These are phyloP conservation scores for Quercus ilex DNA, from an alignment of 306 rosid genomes.

Conservation along the genomic window DNA sequence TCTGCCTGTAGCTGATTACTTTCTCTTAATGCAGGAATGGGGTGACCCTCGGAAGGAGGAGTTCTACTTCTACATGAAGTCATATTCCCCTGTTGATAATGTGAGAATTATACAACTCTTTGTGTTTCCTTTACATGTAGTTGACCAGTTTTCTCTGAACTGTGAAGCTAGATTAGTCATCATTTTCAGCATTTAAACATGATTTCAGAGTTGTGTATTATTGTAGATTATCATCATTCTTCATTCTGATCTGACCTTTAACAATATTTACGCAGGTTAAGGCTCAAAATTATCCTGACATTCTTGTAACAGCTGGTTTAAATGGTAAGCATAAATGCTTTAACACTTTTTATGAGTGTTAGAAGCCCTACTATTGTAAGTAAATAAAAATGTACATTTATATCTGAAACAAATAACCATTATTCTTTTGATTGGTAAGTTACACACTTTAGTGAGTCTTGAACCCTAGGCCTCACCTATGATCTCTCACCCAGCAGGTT, in stretches of 20 bases:
- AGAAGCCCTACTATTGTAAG: too few species aligned
- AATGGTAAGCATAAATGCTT: constrained; percentile 51
- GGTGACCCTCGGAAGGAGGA: constrained; percentile 95
- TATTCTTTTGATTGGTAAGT: too few species aligned
- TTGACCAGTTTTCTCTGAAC: constrained; percentile 2
- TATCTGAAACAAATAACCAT: too few species aligned
- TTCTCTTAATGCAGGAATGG: constrained; percentile 79
- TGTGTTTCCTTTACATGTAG: background rate
- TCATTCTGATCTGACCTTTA: constrained; percentile 9
- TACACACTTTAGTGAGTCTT: too few species aligned
- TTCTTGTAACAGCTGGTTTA: constrained; percentile 91
- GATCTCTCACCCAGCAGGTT: too few species aligned
- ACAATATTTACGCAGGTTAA: constrained; percentile 53
- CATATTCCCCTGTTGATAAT: constrained; percentile 94
- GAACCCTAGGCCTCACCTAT: too few species aligned
- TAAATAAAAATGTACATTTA: too few species aligned
- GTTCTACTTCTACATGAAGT: constrained; percentile 91
- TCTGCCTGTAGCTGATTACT: background rate
- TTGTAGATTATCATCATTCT: background rate
- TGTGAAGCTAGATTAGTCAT: background rate
- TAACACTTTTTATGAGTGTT: background rate
- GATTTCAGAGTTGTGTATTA: constrained; percentile 9
- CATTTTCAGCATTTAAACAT: constrained; percentile 9
- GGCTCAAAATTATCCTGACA: constrained; percentile 70
- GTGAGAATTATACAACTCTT: constrained; percentile 46